phyloP scores from a whole-genome alignment of 2,329 filamentous ascomycete species.

The Calonectria multiphialidica region DNA sequence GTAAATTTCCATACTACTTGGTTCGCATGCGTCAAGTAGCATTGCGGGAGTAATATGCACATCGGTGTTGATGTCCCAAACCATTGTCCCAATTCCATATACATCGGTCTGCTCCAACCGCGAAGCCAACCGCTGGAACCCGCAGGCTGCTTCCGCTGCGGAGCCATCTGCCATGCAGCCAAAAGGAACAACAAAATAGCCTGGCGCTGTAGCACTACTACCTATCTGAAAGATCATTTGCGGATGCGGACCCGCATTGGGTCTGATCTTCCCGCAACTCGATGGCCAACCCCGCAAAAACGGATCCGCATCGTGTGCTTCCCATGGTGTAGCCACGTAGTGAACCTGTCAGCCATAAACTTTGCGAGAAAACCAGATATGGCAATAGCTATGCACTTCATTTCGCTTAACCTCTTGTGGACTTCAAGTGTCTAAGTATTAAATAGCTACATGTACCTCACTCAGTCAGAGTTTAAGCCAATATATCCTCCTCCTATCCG shows the following conservation, averaged over 20 bases:
- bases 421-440: not conserved
- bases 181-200: not conserved
- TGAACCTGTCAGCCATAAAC: too few species aligned
- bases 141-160: not conserved
- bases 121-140: not conserved
- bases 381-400: not conserved
- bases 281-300: constrained; percentile 10
- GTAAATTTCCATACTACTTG: not conserved
- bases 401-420: not conserved
- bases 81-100: not conserved
- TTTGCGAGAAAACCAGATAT: not conserved
- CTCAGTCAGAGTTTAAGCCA: too few species aligned
- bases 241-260: constrained; percentile 22
- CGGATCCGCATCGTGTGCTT: constrained; percentile 31
- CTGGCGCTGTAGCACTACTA: not conserved
- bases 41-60: not conserved
- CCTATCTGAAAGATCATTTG: not conserved
- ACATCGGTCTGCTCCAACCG: not conserved
- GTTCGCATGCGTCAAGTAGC: not conserved
- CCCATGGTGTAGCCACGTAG: not conserved
- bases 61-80: not conserved
- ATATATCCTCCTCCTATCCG: too few species aligned
- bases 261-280: not conserved
- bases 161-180: not conserved
- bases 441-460: constrained; percentile 9